A percentile compares a stretch with the other conserved stretches of the same genome.
phyloP scores from a whole-genome alignment of 2,329 filamentous ascomycete species.

The Phaeosphaeriaceae sp. region DNA sequence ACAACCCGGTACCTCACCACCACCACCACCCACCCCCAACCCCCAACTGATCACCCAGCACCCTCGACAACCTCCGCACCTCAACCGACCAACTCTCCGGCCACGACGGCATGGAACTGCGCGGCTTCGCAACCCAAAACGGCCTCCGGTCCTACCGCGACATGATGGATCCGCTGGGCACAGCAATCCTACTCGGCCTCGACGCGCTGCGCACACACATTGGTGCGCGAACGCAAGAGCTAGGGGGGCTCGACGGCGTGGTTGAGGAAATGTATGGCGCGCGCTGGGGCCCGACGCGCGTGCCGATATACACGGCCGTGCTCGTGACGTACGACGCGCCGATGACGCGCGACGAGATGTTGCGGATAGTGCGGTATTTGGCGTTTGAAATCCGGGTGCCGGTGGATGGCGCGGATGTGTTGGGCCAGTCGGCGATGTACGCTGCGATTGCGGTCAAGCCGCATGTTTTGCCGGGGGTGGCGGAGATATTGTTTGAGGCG shows the following conservation, averaged over 20 bases:
- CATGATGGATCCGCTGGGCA: conserved; percentile 17
- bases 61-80: conserved; percentile 12
- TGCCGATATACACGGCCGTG: conserved; percentile 18
- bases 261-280: conserved; percentile 13
- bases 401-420: conserved; percentile 15
- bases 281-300: conserved; percentile 19
- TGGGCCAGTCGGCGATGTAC: conserved; percentile 19
- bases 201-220: conserved; percentile 2
- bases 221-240: conserved; percentile 7
- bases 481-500: conserved; percentile 23
- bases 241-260: conserved; percentile 4
- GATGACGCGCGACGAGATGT: conserved; percentile 1
- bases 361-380: conserved; percentile 16
- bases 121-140: conserved; percentile 13
- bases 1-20: conserved; percentile 11
- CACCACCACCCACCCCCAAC: neutral
- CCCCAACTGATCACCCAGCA: conserved; percentile 2
- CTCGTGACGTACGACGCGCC: conserved; percentile 11
- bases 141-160: conserved; percentile 16
- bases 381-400: conserved; percentile 15
- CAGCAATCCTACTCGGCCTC: conserved; percentile 9
- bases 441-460: conserved; percentile 23
- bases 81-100: conserved; percentile 17
- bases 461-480: conserved; percentile 15
- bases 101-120: conserved; percentile 22